Base-by-base conservation (phyloP, 192 early-diverging fungal genomes). In the Dissophora ornata region DNA sequence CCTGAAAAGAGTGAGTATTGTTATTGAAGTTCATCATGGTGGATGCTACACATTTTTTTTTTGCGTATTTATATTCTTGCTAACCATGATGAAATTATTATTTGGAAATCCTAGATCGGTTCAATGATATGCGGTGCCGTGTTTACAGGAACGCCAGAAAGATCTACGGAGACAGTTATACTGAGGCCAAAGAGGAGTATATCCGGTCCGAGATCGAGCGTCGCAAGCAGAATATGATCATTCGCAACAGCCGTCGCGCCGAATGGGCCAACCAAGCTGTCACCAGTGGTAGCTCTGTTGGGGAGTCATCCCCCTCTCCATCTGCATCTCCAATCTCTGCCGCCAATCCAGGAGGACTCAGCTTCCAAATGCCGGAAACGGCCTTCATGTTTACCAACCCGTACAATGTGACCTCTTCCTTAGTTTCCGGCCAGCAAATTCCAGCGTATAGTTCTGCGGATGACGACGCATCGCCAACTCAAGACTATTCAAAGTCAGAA, bases 71-170 rank as follows among this genome's bases (percentile, higher is more conserved):
- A n/a, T n/a, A n/a, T n/a, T n/a, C n/a, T n/a, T n/a, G n/a, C n/a
- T n/a, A n/a, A n/a, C n/a, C n/a, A n/a, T n/a, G n/a, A n/a, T n/a
- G n/a, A n/a, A n/a, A n/a, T n/a, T n/a, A n/a, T n/a, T n/a, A n/a
- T n/a, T n/a, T n/a, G n/a, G n/a, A n/a, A n/a, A n/a, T n/a, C n/a
- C n/a, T 60, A 77, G 71, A 92, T 53, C 69, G 86, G 30, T 80
- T 87, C 44, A 92, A 92, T 50, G 90, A 92, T 47, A 77, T 92
- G 71, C 77, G 90, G 4, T 92, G 90, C 54, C 89, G 90, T 49
- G 90, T 92, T 1, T 92, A 92, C 70, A 82, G 88, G 2, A 60
- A 89, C 87, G 3, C 78, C 82, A 0, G 85, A 84, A 55, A 84
- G 83, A 48, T 91, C 84, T 80, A 65, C 22, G 90, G 89, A 24